These are phyloP conservation scores for Quercus parvula DNA, from an alignment of 306 rosid genomes.

Conservation along the genomic window DNA sequence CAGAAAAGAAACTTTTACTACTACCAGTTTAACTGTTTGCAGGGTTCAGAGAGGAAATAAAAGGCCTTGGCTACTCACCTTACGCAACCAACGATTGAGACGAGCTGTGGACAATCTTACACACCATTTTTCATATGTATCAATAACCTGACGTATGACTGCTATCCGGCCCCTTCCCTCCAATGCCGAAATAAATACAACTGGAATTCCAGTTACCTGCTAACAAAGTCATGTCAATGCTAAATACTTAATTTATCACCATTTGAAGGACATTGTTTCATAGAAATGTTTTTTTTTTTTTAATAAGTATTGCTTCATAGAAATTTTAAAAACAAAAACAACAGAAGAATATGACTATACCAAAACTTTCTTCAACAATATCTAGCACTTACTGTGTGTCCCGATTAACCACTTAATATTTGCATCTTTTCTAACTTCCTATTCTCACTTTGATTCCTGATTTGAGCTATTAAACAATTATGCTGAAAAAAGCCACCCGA, in stretches of 20 bases:
- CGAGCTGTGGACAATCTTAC: conserved; percentile 78
- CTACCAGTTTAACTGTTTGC: conserved; percentile 3
- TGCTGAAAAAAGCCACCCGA: no score
- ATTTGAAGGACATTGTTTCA: not conserved
- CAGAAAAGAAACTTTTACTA: conserved; percentile 2
- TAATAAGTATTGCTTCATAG: not conserved
- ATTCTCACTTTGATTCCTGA: no score
- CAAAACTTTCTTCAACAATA: not conserved
- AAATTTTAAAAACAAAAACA: not conserved
- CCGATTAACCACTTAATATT: no score
- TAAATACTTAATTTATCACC: not conserved
- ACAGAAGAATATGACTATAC: not conserved
- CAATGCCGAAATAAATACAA: conserved; percentile 78
- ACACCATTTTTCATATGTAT: conserved; percentile 90
- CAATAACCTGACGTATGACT: conserved; percentile 63
- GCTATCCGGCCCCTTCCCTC: conserved; percentile 79
- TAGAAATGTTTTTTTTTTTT: not conserved
- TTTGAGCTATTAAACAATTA: no score
- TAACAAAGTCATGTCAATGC: conserved; percentile 23
- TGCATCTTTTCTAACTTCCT: no score
- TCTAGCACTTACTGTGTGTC: no score
- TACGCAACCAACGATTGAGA: conserved; percentile 91
- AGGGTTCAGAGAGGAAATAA: not conserved
- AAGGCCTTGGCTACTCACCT: conserved; percentile 41
- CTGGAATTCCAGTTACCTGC: conserved; percentile 90